Evolutionary conservation across 2,329 filamentous ascomycete genomes (phyloP).

Genomic region (Cladosporium sp.): DNA sequence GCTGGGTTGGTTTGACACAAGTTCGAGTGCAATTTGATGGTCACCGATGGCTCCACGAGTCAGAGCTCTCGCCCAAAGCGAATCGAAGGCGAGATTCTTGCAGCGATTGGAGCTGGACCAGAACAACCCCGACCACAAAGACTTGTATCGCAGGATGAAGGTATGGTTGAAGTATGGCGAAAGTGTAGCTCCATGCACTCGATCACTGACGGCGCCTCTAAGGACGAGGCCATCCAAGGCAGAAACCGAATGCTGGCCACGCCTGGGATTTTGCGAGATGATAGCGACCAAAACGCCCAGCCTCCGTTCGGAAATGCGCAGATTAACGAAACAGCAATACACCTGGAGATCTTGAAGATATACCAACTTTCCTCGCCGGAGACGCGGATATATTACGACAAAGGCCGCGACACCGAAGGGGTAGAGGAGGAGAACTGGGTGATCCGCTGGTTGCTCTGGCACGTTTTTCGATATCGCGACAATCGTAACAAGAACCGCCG

Average conservation of each 20-base stretch:
- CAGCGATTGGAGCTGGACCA: slow-evolving; percentile 38
- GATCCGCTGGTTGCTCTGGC: slow-evolving; percentile 49
- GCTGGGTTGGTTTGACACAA: too few species aligned
- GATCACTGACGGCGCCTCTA: background rate
- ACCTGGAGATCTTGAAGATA: slow-evolving; percentile 40
- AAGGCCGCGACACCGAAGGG: slow-evolving; percentile 37
- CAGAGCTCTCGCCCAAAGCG: slow-evolving; percentile 38
- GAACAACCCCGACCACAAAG: slow-evolving; percentile 30
- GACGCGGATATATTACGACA: slow-evolving; percentile 39
- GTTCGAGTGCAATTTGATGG: slow-evolving; percentile 7
- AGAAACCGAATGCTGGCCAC: slow-evolving; percentile 39
- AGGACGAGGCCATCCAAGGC: slow-evolving; percentile 42
- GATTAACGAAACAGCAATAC: slow-evolving; percentile 45
- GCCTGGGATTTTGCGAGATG: slow-evolving; percentile 30
- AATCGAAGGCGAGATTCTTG: slow-evolving; percentile 42
- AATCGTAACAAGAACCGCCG: slow-evolving; percentile 35
- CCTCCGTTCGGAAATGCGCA: slow-evolving; percentile 44
- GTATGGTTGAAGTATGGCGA: slow-evolving; percentile 16
- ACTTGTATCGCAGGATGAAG: slow-evolving; percentile 42
- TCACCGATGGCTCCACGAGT: slow-evolving; percentile 27
- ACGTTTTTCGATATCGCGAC: slow-evolving; percentile 46
- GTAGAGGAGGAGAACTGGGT: slow-evolving; percentile 47
- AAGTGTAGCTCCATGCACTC: background rate
- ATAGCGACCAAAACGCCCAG: slow-evolving; percentile 31
- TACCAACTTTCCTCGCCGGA: slow-evolving; percentile 35